Percentiles rank a stretch among this genome's conserved stretches.
Conservation (phyloP, 2,329 filamentous ascomycete species). For the Keithomyces neogunnii region DNA sequence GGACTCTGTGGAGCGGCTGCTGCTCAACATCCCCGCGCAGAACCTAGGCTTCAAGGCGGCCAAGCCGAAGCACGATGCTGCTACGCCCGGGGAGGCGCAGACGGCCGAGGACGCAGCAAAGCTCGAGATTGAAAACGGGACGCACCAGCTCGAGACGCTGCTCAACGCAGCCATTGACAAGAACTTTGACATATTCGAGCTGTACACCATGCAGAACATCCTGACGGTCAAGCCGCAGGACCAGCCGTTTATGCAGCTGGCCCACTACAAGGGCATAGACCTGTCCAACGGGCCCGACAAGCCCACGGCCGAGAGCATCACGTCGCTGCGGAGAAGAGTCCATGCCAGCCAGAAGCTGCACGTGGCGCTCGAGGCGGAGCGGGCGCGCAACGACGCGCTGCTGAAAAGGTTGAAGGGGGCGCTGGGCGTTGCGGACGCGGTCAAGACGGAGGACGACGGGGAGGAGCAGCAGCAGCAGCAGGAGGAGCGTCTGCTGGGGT, state of each 20-base stretch:
- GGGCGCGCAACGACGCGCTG: conserved; percentile 61
- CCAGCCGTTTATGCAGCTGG: conserved; percentile 68
- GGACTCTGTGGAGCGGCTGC: conserved; percentile 75
- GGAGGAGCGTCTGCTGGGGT: conserved; percentile 34
- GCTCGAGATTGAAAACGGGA: conserved; percentile 77
- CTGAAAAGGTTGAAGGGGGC: conserved; percentile 52
- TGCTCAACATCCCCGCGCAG: conserved; percentile 64
- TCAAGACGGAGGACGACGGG: conserved; percentile 3
- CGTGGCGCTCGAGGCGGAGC: conserved; percentile 59
- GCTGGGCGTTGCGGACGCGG: conserved; percentile 22
- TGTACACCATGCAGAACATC: conserved; percentile 84
- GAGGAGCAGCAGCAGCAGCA: conserved; percentile 5
- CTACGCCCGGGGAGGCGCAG: conserved; percentile 7
- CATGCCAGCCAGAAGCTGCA: conserved; percentile 74
- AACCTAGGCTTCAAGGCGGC: conserved; percentile 67
- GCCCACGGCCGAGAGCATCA: conserved; percentile 60
- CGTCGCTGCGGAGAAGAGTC: conserved; percentile 62
- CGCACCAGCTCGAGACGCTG: conserved; percentile 76
- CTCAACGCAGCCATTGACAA: conserved; percentile 75
- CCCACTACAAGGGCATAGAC: conserved; percentile 70
- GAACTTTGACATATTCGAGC: conserved; percentile 79
- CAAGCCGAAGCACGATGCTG: conserved; percentile 16
- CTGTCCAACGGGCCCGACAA: conserved; percentile 24
- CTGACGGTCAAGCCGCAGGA: conserved; percentile 61
- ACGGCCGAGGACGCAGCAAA: conserved; percentile 32